A percentile compares a stretch with the other conserved stretches of the same genome.
Conservation (phyloP, 2,329 filamentous ascomycete species). For the Neofusicoccum parvum region DNA sequence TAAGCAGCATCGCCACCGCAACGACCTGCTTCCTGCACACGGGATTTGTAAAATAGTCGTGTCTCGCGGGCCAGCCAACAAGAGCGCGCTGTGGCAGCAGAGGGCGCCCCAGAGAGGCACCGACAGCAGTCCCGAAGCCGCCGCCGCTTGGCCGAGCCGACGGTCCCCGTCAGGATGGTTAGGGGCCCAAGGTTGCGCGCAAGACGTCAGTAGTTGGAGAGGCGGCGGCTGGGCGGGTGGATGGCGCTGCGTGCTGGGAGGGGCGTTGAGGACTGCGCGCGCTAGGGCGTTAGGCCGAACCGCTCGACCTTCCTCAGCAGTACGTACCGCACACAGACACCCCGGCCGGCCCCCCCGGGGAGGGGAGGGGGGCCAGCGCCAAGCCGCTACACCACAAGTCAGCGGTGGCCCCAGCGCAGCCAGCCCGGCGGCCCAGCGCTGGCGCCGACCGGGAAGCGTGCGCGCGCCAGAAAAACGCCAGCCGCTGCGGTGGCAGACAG, state of each 20-base stretch:
- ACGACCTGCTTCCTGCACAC: not conserved
- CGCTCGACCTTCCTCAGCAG: conserved; percentile 9
- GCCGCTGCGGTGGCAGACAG: no score
- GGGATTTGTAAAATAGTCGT: conserved; percentile 1
- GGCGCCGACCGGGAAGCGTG: no score
- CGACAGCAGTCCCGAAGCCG: conserved; percentile 6
- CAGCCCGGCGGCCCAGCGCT: no score
- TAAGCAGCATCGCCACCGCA: conserved; percentile 17
- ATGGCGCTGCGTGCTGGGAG: no score
- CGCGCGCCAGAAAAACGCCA: no score
- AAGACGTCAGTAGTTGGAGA: no score
- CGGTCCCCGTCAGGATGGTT: not conserved
- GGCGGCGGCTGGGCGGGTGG: no score
- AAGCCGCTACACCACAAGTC: conserved; percentile 13
- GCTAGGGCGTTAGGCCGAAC: conserved; percentile 7
- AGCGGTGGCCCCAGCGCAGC: not conserved
- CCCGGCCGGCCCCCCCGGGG: not conserved
- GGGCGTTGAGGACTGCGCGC: not conserved
- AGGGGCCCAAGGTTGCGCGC: not conserved
- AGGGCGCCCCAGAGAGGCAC: conserved; percentile 1
- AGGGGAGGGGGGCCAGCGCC: not conserved
- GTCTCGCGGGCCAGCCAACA: not conserved
- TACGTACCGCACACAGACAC: not conserved
- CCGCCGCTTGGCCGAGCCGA: conserved; percentile 14
- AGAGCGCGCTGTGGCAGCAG: no score